A percentile compares a stretch with the other conserved stretches of the same genome.
Evolutionary conservation across 306 rosid genomes (phyloP).

Genomic region (Albizia julibrissin): DNA sequence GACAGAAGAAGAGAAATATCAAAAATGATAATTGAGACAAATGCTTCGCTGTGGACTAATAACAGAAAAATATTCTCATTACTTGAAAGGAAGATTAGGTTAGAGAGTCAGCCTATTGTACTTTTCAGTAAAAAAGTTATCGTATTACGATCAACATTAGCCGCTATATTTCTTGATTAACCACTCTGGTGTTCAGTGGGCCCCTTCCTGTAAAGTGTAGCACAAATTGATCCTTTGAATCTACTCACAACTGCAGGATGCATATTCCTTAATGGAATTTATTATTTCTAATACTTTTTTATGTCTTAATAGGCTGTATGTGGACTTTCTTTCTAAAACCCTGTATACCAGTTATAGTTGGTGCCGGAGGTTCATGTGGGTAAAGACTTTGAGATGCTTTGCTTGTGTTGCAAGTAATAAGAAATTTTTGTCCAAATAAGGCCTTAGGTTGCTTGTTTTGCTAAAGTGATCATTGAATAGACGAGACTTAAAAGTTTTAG

Average conservation of each 20-base stretch:
- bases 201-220: background rate
- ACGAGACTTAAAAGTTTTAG: background rate
- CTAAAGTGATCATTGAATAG: background rate
- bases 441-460: background rate
- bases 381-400: conserved; percentile 12
- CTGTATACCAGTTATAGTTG: background rate
- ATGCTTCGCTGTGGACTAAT: conserved; percentile 1
- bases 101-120: background rate
- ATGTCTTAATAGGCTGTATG: background rate
- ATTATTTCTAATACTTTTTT: background rate
- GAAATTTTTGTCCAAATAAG: background rate
- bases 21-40: conserved; percentile 17
- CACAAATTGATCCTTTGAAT: background rate
- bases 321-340: conserved; percentile 11
- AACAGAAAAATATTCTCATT: conserved; percentile 11
- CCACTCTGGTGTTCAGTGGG: background rate
- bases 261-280: background rate
- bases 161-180: background rate
- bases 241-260: background rate
- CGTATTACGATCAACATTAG: too few species aligned
- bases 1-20: background rate
- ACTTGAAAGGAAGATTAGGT: background rate
- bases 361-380: background rate
- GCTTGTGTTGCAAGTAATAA: background rate
- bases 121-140: background rate